phyloP scores from a whole-genome alignment of 2,329 filamentous ascomycete genomes.

The Coccinonectria pachysandricola region DNA sequence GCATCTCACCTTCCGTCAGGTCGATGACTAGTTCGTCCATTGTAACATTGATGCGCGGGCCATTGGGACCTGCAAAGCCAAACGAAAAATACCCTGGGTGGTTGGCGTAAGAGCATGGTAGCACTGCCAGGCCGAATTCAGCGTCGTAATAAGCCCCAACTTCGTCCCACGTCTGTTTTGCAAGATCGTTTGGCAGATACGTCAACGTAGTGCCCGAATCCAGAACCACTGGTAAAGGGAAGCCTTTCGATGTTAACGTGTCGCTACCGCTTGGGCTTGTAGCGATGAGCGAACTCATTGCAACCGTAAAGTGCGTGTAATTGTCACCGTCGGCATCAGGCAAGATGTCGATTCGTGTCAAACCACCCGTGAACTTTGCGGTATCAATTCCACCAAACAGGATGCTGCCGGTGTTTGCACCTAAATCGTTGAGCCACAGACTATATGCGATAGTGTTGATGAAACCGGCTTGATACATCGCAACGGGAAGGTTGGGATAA shows the following conservation, averaged over 20 bases:
- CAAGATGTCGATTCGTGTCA: conserved; percentile 50
- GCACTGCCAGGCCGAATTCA: conserved; percentile 28
- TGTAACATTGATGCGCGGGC: conserved; percentile 39
- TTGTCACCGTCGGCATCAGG: conserved; percentile 26
- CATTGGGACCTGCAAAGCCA: conserved; percentile 37
- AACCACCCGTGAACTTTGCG: conserved; percentile 56
- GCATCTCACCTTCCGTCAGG: conserved; percentile 24
- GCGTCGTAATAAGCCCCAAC: conserved; percentile 39
- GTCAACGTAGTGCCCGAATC: conserved; percentile 67
- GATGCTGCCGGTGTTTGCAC: conserved; percentile 56
- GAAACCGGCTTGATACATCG: conserved; percentile 50
- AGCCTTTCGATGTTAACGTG: conserved; percentile 28
- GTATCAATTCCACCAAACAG: conserved; percentile 76
- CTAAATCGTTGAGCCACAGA: conserved; percentile 53
- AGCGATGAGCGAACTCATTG: conserved; percentile 37
- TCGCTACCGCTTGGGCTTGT: conserved; percentile 40
- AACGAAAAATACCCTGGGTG: conserved; percentile 43
- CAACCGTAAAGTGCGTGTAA: conserved; percentile 38
- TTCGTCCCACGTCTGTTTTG: conserved; percentile 41
- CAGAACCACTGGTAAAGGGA: conserved; percentile 52
- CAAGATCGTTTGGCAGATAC: conserved; percentile 56
- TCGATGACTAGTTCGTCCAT: conserved; percentile 49
- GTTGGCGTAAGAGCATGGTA: conserved; percentile 39
- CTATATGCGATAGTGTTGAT: conserved; percentile 63
- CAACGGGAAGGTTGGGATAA: conserved; percentile 53